phyloP scores from a whole-genome alignment of 768 basidiomycete species.

The Chalciporus pseudorubinellus region DNA sequence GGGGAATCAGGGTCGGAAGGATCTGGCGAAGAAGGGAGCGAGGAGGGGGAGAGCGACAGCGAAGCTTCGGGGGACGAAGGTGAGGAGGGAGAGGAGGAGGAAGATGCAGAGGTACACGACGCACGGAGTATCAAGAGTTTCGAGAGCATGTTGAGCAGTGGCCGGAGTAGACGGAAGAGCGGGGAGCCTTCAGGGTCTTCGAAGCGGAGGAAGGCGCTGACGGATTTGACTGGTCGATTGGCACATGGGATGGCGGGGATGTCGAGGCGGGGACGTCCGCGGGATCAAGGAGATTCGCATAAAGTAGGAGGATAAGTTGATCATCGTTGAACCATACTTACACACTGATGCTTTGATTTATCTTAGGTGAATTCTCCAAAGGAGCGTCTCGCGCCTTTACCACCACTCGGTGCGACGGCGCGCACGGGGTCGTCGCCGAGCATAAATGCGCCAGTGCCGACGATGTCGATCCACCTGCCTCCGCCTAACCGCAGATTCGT shows the following conservation, averaged over 20 bases:
- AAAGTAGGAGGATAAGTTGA: constrained; percentile 29
- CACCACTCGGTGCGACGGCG: no score
- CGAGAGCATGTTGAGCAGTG: constrained; percentile 71
- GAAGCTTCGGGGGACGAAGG: constrained; percentile 28
- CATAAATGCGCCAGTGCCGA: constrained; percentile 34
- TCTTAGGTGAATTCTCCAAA: no score
- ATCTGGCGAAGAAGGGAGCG: constrained; percentile 1
- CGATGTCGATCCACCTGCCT: constrained; percentile 41
- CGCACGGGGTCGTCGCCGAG: constrained; percentile 37
- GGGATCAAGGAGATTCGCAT: constrained; percentile 7
- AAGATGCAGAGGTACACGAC: constrained; percentile 41
- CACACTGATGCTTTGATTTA: neutral
- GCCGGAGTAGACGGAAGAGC: constrained; percentile 22
- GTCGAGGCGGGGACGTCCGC: constrained; percentile 38
- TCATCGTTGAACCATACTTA: neutral
- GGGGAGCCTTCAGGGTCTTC: constrained; percentile 3
- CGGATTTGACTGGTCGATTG: constrained; percentile 66
- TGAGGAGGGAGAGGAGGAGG: constrained; percentile 30
- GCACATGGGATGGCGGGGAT: constrained; percentile 66
- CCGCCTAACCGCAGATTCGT: constrained; percentile 72
- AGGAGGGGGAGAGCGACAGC: constrained; percentile 8
- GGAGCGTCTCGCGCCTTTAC: no score
- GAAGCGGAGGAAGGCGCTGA: constrained; percentile 53
- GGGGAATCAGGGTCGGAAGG: constrained; percentile 19
- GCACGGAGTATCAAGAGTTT: constrained; percentile 81